Conservation (phyloP, 805 yeast species). For the Cyberlindnera americana region DNA sequence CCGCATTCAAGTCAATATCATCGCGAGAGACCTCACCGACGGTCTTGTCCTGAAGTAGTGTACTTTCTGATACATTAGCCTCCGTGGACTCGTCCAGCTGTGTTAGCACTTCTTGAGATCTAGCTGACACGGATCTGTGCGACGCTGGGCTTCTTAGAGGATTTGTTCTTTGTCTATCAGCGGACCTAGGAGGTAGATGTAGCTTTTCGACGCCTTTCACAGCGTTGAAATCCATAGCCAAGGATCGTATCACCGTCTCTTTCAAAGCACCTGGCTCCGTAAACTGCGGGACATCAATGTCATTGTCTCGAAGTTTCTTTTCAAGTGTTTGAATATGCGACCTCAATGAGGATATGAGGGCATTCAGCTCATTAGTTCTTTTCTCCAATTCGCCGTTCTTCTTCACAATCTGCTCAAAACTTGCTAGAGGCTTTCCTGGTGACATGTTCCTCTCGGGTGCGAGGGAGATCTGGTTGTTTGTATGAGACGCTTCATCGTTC, state of each 20-base stretch:
- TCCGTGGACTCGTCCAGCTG: constrained; percentile 1
- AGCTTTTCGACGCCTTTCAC: constrained; percentile 13
- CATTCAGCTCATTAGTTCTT: constrained; percentile 16
- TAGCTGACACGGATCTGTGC: constrained; percentile 3
- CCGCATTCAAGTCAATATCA: constrained; percentile 1
- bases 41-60: not conserved
- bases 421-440: constrained; percentile 5
- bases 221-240: constrained; percentile 2
- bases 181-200: constrained; percentile 38
- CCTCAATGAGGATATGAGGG: constrained; percentile 14
- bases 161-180: constrained; percentile 29
- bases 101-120: constrained; percentile 5
- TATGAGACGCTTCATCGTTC: constrained; percentile 6
- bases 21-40: not conserved
- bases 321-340: constrained; percentile 18
- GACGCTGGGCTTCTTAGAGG: constrained; percentile 8
- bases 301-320: constrained; percentile 9
- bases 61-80: not conserved
- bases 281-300: constrained; percentile 14
- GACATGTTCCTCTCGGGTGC: constrained; percentile 13
- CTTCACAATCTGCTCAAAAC: constrained; percentile 12
- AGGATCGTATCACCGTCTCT: constrained; percentile 8
- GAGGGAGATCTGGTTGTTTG: not conserved
- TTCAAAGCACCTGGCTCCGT: constrained; percentile 7
- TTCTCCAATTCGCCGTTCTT: constrained; percentile 20